Evolutionary conservation across 352 stramenopile species (phyloP).

Genomic region (Saprolegnia parasitica): DNA sequence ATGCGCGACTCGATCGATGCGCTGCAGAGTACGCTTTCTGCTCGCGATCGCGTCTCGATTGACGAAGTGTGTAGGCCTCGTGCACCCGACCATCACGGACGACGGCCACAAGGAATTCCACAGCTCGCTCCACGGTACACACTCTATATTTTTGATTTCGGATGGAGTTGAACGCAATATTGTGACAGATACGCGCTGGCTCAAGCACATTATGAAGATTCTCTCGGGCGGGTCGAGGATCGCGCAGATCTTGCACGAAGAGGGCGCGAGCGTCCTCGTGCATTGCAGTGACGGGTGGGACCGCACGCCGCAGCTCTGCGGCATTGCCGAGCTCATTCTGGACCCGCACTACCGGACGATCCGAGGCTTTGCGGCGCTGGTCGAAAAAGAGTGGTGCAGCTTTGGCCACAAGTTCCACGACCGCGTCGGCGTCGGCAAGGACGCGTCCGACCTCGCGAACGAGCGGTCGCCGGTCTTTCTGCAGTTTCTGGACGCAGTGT

Average conservation of each 20-base stretch:
- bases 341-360: conserved; percentile 85
- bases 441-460: conserved; percentile 71
- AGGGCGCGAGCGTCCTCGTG: conserved; percentile 75
- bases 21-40: conserved; percentile 69
- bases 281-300: conserved; percentile 87
- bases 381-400: conserved; percentile 85
- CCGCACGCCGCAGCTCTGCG: conserved; percentile 76
- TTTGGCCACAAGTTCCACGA: conserved; percentile 90
- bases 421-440: conserved; percentile 72
- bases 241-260: conserved; percentile 78
- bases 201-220: conserved; percentile 92
- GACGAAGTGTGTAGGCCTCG: conserved; percentile 51
- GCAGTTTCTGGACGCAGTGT: conserved; percentile 84
- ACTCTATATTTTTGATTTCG: conserved; percentile 26
- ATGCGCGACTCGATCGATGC: conserved; percentile 94
- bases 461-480: conserved; percentile 82
- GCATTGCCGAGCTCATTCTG: conserved; percentile 76
- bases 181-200: conserved; percentile 92
- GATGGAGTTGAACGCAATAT: no score
- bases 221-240: conserved; percentile 63
- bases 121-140: conserved; percentile 77
- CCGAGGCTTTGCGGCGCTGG: conserved; percentile 69
- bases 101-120: conserved; percentile 86
- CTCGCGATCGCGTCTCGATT: no score
- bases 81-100: conserved; percentile 75